Percentiles rank a stretch among this genome's conserved stretches.
These are phyloP conservation scores for Chlorella sp. DNA, from an alignment of 139 green algal genomes.

Conservation along the genomic window DNA sequence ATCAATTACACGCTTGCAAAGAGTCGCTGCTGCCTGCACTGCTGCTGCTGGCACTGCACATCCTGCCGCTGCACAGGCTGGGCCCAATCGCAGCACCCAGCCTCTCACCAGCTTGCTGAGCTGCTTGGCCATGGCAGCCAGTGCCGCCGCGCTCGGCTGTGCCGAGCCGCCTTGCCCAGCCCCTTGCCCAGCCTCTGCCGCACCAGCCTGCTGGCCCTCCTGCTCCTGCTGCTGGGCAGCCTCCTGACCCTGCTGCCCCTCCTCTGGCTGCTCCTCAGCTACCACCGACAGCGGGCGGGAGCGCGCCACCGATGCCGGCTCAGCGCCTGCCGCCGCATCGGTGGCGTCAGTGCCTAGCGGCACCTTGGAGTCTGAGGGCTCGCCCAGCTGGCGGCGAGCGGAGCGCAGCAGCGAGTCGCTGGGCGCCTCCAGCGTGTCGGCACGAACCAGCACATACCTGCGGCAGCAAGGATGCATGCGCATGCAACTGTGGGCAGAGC, in stretches of 20 bases:
- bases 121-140: constrained; percentile 9
- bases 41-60: too few relatives aligned
- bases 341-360: too few relatives aligned
- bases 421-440: constrained; percentile 15
- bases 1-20: too few relatives aligned
- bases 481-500: neutral
- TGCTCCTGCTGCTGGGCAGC: neutral
- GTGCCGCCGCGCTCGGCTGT: neutral
- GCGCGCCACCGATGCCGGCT: neutral
- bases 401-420: constrained; percentile 13
- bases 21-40: too few relatives aligned
- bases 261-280: too few relatives aligned
- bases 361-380: neutral
- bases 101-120: neutral
- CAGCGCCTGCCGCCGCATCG: too few relatives aligned
- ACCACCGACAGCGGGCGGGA: neutral
- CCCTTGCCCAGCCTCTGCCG: too few relatives aligned
- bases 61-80: too few relatives aligned
- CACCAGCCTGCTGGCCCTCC: too few relatives aligned
- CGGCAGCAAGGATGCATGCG: neutral
- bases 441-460: constrained; percentile 28
- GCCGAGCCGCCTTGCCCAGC: too few relatives aligned
- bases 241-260: neutral
- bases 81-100: neutral
- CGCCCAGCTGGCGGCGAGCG: constrained; percentile 19